phyloP scores from a whole-genome alignment of 331 rosid genomes.

The Dryas integrifolia region DNA sequence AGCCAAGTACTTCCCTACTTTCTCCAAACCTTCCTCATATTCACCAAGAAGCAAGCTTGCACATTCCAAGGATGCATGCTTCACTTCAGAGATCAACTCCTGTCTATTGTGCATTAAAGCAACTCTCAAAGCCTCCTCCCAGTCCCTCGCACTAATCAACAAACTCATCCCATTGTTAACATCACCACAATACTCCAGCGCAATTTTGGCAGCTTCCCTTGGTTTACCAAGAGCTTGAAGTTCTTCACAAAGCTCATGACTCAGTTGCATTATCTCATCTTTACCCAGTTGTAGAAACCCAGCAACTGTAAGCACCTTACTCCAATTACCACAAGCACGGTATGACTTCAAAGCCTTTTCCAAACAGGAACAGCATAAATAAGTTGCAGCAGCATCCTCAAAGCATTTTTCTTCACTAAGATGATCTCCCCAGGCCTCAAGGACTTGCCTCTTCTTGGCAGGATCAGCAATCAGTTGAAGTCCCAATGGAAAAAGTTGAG shows the following conservation, averaged over 20 bases:
- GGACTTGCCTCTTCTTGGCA: conserved; percentile 60
- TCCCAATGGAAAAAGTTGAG: conserved; percentile 81
- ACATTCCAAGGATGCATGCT: conserved; percentile 77
- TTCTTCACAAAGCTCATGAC: conserved; percentile 91
- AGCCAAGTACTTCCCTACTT: conserved; percentile 90
- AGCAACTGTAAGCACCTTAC: conserved; percentile 78
- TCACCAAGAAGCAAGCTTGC: conserved; percentile 61
- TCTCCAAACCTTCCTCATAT: conserved; percentile 84
- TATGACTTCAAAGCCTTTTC: conserved; percentile 87
- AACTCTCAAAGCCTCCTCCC: conserved; percentile 94
- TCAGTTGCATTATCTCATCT: conserved; percentile 60
- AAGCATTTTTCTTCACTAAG: conserved; percentile 63
- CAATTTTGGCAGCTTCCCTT: conserved; percentile 90
- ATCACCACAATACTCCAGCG: conserved; percentile 82
- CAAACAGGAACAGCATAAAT: conserved; percentile 69
- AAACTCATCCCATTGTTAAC: conserved; percentile 57
- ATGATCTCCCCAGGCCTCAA: conserved; percentile 96
- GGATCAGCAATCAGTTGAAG: conserved; percentile 75
- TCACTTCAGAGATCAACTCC: conserved; percentile 62
- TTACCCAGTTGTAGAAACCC: conserved; percentile 72
- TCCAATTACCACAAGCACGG: conserved; percentile 78
- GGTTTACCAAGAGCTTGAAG: conserved; percentile 97
- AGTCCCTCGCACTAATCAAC: conserved; percentile 79
- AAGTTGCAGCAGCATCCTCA: conserved; percentile 83
- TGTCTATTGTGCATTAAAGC: conserved; percentile 66